These are phyloP conservation scores for Fraxinus angustifolia DNA, from an alignment of 305 asterid species.

Conservation along the genomic window DNA sequence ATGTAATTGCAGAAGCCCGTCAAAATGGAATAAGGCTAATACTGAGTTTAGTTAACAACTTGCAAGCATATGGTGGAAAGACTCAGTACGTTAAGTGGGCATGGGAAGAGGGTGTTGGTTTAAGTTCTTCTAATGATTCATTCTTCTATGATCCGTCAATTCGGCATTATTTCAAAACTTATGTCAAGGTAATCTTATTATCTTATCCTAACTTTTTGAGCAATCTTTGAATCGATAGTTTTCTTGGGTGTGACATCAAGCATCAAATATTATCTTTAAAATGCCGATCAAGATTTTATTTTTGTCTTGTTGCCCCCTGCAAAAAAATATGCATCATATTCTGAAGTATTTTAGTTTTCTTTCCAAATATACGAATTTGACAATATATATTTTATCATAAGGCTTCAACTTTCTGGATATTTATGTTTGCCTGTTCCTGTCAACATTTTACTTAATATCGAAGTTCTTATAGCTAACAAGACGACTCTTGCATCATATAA, in stretches of 20 bases:
- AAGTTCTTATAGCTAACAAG: background rate
- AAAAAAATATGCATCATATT: background rate
- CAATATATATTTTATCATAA: background rate
- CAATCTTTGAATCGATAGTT: background rate
- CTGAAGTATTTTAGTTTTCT: background rate
- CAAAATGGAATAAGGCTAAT: slow-evolving; percentile 52
- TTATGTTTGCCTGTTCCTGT: background rate
- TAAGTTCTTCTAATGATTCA: slow-evolving; percentile 75
- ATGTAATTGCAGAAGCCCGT: slow-evolving; percentile 55
- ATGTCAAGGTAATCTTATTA: slow-evolving; percentile 63
- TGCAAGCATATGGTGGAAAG: slow-evolving; percentile 56
- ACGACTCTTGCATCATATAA: background rate
- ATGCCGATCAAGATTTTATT: background rate
- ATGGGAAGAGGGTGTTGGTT: slow-evolving; percentile 53
- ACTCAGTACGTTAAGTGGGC: slow-evolving; percentile 60
- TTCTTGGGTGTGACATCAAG: background rate
- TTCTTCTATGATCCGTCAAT: slow-evolving; percentile 97
- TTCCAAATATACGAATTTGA: background rate
- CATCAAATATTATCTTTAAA: background rate
- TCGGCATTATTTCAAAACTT: slow-evolving; percentile 78
- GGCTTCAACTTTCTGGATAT: background rate
- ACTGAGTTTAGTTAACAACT: slow-evolving; percentile 47
- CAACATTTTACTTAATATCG: background rate
- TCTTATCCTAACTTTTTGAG: background rate
- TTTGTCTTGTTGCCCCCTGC: background rate